Conservation (phyloP, 129 eudicot species). For the Saussurea involucrata region DNA sequence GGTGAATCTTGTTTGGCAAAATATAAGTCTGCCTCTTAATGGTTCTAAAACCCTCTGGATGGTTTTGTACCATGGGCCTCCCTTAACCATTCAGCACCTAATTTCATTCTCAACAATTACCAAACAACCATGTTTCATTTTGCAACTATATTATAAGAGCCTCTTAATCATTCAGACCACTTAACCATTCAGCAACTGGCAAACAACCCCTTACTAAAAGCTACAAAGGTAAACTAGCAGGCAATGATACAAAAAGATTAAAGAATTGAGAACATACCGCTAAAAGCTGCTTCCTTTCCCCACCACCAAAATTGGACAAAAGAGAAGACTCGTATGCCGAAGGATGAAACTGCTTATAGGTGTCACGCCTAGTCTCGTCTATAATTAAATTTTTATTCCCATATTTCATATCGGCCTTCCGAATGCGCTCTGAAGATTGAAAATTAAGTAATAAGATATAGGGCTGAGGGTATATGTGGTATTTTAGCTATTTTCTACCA, state of each 20-base stretch:
- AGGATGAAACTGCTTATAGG: constrained; percentile 64
- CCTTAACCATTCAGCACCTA: too few relatives aligned
- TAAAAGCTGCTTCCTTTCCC: constrained; percentile 63
- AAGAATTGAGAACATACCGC: constrained; percentile 44
- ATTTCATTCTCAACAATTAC: too few relatives aligned
- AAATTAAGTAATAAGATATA: not conserved
- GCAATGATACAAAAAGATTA: constrained; percentile 1
- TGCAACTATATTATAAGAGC: too few relatives aligned
- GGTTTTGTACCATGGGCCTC: too few relatives aligned
- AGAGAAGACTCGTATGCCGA: constrained; percentile 40
- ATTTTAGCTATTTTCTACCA: not conserved
- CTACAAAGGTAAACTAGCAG: not conserved
- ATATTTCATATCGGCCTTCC: constrained; percentile 78
- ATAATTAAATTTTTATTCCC: constrained; percentile 66
- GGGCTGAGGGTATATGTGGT: not conserved
- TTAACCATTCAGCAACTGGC: too few relatives aligned
- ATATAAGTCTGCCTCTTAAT: too few relatives aligned
- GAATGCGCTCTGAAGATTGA: constrained; percentile 47
- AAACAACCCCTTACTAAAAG: not conserved
- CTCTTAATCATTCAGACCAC: too few relatives aligned
- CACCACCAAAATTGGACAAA: constrained; percentile 52
- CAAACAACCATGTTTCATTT: too few relatives aligned
- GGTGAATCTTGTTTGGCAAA: too few relatives aligned
- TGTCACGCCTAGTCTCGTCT: constrained; percentile 82
- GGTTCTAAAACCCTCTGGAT: too few relatives aligned